Evolutionary conservation across 2,329 filamentous ascomycete genomes (phyloP), one percentile per base, ranked within the genome.

Genomic region (Verticillium dahliae): DNA sequence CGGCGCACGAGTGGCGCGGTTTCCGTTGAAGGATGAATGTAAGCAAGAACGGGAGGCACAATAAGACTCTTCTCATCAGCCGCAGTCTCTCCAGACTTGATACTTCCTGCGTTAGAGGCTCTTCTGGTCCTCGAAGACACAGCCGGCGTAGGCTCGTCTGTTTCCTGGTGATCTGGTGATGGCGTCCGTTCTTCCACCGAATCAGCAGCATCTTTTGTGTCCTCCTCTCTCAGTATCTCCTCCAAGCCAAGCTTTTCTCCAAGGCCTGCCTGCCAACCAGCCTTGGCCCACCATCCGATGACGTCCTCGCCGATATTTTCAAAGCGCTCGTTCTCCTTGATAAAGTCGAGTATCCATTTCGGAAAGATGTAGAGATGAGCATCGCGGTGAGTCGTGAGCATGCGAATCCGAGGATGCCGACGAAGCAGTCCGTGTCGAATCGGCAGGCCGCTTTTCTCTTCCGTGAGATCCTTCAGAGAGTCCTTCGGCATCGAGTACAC

Each of bases 331-430:
- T 97, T 96, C 64, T 83, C 80, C 62, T 85, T 84, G 52, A 96
- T 85, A 73, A 97, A 90, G 60, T 96, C 89, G 69, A 97, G 85
- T 9, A 96, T 84, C 94, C 95, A 98, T 67, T 86, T 87, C 0
- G 95, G 95, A 67, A 99, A 91, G 65, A 99, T 86, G 75, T 99
- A 99, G 62, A 98, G 89, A 71, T 98, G 94, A 0, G 94, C 91
- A 72, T 98, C 94, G 52, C 95, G 86, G 72, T 96, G 89, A 4
- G 88, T 91, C 14, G 88, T 94, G 63, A 93, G 81, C 82, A 97
- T 89, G 68, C 89, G 89, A 52, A 96, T 81, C 38, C 86, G 85
- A 10, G 91, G 87, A 69, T 96, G 88, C 66, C 85, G 86, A 62
- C 86, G 84, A 13, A 97, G 78, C 35, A 97, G 81, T 4, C 87